Conservation (phyloP, 495 filamentous ascomycete species). For the Parmelia sp. region DNA sequence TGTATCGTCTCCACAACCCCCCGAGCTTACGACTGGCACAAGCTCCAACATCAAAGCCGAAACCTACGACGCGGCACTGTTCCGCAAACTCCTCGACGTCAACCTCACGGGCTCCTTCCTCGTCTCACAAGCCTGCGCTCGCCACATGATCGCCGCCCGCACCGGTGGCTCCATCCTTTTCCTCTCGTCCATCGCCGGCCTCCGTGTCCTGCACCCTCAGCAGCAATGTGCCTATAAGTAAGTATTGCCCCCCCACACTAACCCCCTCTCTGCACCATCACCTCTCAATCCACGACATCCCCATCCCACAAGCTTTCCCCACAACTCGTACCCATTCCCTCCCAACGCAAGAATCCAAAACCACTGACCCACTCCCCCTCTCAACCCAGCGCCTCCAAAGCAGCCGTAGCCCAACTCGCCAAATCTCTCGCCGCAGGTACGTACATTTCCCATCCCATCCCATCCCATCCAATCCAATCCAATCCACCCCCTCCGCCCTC, state of each 20-base stretch:
- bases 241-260: neutral
- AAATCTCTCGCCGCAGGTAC: constrained; percentile 62
- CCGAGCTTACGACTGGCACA: no score
- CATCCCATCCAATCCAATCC: constrained; percentile 45
- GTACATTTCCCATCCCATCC: no score
- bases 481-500: no score
- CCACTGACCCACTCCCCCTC: neutral
- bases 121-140: constrained; percentile 58
- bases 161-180: constrained; percentile 60
- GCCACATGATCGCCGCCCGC: constrained; percentile 43
- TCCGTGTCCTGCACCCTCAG: constrained; percentile 61
- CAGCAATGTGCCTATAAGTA: constrained; percentile 62
- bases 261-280: neutral
- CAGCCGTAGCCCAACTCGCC: constrained; percentile 53
- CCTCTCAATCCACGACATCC: neutral
- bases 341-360: no score
- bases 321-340: no score
- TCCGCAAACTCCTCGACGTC: constrained; percentile 64
- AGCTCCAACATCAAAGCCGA: constrained; percentile 63
- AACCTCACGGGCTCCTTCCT: constrained; percentile 65
- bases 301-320: neutral
- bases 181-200: constrained; percentile 61
- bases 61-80: constrained; percentile 50
- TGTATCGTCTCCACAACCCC: constrained; percentile 33
- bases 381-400: constrained; percentile 48